Evolutionary conservation across 768 basidiomycete species (phyloP).

Genomic region (Russula brevipes): DNA sequence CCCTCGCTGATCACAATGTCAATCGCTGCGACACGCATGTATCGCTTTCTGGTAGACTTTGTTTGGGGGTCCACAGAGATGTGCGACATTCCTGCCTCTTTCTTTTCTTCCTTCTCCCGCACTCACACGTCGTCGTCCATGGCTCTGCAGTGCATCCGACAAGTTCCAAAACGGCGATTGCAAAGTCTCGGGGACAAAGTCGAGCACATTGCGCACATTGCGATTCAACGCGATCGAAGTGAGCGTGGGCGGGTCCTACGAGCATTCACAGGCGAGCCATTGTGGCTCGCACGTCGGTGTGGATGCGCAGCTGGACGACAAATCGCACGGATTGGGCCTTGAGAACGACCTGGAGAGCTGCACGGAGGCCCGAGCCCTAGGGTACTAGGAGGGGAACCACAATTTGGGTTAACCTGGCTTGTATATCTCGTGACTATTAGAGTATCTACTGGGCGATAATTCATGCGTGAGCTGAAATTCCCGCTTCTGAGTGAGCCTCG

Average conservation of each 20-base stretch:
- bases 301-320: background rate
- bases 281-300: background rate
- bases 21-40: too few species aligned
- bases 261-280: background rate
- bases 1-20: background rate
- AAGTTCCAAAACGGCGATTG: too few species aligned
- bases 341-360: too few species aligned
- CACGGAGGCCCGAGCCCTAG: too few species aligned
- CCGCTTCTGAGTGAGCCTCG: too few species aligned
- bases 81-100: background rate
- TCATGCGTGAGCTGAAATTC: too few species aligned
- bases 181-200: background rate
- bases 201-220: too few species aligned
- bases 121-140: background rate
- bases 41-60: background rate
- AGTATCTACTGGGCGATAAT: too few species aligned
- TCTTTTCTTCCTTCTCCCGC: background rate
- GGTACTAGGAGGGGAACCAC: too few species aligned
- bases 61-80: background rate
- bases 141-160: too few species aligned
- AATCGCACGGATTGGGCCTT: background rate
- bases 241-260: conserved; percentile 1
- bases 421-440: too few species aligned
- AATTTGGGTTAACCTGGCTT: too few species aligned
- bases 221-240: conserved; percentile 1